Conservation (phyloP, 352 stramenopile genomes). For the Pythium plurisporium region DNA sequence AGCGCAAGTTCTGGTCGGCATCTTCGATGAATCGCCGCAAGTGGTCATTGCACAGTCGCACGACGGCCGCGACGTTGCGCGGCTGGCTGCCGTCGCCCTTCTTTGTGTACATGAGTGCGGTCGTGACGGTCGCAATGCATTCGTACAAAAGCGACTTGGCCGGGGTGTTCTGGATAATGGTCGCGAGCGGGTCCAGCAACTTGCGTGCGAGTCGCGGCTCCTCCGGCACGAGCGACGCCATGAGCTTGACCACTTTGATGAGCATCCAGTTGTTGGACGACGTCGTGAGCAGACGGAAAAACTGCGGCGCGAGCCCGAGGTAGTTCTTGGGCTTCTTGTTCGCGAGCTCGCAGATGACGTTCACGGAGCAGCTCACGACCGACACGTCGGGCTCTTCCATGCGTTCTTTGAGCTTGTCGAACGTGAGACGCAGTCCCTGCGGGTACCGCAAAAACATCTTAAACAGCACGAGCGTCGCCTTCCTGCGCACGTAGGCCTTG, state of each 20-base stretch:
- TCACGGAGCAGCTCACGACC: conserved; percentile 97
- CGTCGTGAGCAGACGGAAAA: conserved; percentile 98
- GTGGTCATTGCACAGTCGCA: conserved; percentile 94
- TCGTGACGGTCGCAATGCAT: conserved; percentile 96
- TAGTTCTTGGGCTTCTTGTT: conserved; percentile 99
- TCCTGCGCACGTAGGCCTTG: conserved; percentile 97
- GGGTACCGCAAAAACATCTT: conserved; percentile 99
- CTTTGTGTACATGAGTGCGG: conserved; percentile 95
- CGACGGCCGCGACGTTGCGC: conserved; percentile 91
- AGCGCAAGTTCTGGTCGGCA: conserved; percentile 99
- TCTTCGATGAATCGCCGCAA: conserved; percentile 96
- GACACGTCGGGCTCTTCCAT: conserved; percentile 95
- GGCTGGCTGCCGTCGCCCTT: conserved; percentile 95
- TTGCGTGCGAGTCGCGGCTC: conserved; percentile 98
- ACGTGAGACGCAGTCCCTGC: conserved; percentile 96
- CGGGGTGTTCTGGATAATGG: conserved; percentile 96
- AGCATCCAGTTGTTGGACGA: conserved; percentile 99
- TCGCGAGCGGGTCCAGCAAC: conserved; percentile 95
- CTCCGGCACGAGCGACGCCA: conserved; percentile 95
- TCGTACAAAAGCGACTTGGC: conserved; percentile 99
- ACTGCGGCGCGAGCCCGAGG: conserved; percentile 94
- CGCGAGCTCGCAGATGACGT: conserved; percentile 98
- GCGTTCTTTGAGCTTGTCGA: conserved; percentile 95
- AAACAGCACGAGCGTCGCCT: conserved; percentile 97
- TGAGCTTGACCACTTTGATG: conserved; percentile 99